Conservation (phyloP, 805 yeast genomes). For the Nakazawaea ernobii region DNA sequence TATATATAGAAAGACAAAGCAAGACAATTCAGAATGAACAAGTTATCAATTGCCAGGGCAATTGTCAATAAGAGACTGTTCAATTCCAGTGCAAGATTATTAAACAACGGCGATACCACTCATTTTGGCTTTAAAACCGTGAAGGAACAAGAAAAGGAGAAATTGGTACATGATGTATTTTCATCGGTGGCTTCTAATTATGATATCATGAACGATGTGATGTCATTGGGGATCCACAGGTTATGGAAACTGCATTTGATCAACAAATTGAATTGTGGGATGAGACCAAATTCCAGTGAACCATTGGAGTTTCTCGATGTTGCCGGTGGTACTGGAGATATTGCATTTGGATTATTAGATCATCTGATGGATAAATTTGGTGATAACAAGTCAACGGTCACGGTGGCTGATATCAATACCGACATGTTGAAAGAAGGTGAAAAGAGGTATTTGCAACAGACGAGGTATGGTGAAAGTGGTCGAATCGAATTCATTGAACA, state of each 20-base stretch:
- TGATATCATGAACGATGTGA: constrained; percentile 96
- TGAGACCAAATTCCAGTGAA: constrained; percentile 69
- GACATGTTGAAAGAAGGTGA: constrained; percentile 95
- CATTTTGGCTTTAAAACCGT: constrained; percentile 92
- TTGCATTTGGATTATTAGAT: constrained; percentile 90
- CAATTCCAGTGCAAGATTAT: background rate
- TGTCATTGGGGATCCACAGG: constrained; percentile 94
- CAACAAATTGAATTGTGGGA: constrained; percentile 84
- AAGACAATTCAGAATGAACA: background rate
- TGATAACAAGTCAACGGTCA: constrained; percentile 75
- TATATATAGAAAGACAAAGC: background rate
- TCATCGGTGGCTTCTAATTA: constrained; percentile 92
- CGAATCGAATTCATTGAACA: constrained; percentile 82
- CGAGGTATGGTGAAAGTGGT: constrained; percentile 59
- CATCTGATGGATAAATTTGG: constrained; percentile 78
- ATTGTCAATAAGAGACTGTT: background rate
- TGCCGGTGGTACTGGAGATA: constrained; percentile 99
- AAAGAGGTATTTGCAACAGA: constrained; percentile 56
- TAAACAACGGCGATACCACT: constrained; percentile 44
- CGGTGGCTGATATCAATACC: constrained; percentile 89
- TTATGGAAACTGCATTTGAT: constrained; percentile 93
- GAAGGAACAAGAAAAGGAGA: constrained; percentile 72
- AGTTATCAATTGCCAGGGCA: background rate
- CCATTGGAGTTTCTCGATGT: constrained; percentile 90
- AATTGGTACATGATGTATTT: constrained; percentile 79